Evolutionary conservation across 768 basidiomycete species (phyloP), one percentile per base, ranked within the genome.

Genomic region (Inosperma sp.): DNA sequence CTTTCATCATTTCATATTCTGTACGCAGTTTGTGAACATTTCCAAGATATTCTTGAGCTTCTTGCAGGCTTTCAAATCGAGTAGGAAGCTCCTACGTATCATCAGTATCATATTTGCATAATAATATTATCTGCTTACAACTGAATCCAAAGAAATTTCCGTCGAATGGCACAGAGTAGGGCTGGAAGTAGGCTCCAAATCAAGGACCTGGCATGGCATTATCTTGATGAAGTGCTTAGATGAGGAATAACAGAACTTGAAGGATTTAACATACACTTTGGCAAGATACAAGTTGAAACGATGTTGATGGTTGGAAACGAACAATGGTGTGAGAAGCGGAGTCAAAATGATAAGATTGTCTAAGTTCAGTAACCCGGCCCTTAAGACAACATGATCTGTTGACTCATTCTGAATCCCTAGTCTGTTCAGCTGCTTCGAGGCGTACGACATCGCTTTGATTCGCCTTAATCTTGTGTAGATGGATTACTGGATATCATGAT

Each of bases 1-100:
- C 45, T 46, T 7, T 46, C 45, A 46, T 46, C 21, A 19, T n/a
- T 45, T 45, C 30, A 19, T 31, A 45, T 31, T 45, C 43, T 9
- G 7, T 21, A 31, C 43, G 30, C 33, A 45, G 16, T 6, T 14
- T 13, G 2, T 16, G 30, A 33, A 31, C 30, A 7, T 31, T 14
- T 19, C 23, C 30, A 7, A 45, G 5, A 9, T 7, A n/a, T 21
- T 45, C 43, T 31, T 22, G 43, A 45, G 43, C 43, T 45, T 45
- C 10, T 33, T 31, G 43, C n/a, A 22, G 43, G 43, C 43, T 17
- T 45, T 31, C 30, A 45, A 45, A 45, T 45, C 29, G 29, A n/a
- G 30, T 2, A 33, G 43, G 43, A 33, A 45, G 43, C 30, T 31
- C 43, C 43, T 45, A 8, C 19, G 33, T 7, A 22, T 31, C 19